phyloP scores from a whole-genome alignment of 1,139 yeast species.

The Suhomyces kunorum region DNA sequence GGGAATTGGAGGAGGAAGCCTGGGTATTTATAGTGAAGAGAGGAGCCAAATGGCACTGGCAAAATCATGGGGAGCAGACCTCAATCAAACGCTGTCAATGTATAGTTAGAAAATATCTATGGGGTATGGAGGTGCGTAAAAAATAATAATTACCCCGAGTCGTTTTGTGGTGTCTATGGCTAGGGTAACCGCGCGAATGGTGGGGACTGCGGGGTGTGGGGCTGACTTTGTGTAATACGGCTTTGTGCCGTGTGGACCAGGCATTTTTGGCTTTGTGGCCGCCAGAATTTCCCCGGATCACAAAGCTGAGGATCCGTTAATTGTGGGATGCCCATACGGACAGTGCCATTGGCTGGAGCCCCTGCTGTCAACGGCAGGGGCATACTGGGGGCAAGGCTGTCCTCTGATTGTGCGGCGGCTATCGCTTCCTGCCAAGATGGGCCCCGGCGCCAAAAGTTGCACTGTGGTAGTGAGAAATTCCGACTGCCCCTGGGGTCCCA shows the following conservation, averaged over 20 bases:
- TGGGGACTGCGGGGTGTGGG: too few species aligned
- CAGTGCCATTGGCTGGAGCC: background rate
- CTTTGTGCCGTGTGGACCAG: conserved; percentile 1
- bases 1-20: background rate
- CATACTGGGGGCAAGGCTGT: too few species aligned
- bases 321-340: background rate
- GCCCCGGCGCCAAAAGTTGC: too few species aligned
- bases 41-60: background rate
- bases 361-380: too few species aligned
- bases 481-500: background rate
- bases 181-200: too few species aligned
- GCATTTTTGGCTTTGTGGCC: conserved; percentile 2
- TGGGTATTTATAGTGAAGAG: conserved; percentile 10
- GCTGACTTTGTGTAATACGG: background rate
- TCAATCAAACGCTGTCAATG: background rate
- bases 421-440: too few species aligned
- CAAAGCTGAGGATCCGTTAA: background rate
- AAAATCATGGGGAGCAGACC: background rate
- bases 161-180: too few species aligned
- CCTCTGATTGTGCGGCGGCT: too few species aligned
- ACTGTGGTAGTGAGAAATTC: background rate
- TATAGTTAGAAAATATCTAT: background rate
- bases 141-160: conserved; percentile 6
- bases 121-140: conserved; percentile 4
- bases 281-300: conserved; percentile 2